phyloP scores from a whole-genome alignment of 2,329 filamentous ascomycete genomes.

The Penicillium sp. region DNA sequence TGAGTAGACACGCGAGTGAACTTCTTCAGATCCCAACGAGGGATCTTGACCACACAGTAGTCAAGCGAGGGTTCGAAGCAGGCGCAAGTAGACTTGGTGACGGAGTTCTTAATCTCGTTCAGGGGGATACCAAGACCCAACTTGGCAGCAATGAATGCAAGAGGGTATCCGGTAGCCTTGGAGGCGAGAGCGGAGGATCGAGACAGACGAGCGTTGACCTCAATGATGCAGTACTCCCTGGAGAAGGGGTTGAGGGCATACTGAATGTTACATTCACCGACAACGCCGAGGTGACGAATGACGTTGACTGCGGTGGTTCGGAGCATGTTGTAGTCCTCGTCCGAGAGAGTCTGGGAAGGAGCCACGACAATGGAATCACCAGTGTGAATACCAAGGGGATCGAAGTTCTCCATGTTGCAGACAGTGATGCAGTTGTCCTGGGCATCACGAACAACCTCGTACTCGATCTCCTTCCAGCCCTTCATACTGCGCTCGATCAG shows the following conservation, averaged over 20 bases:
- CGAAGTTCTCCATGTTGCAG: conserved; percentile 99
- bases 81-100: conserved; percentile 92
- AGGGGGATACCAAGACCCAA: conserved; percentile 90
- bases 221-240: conserved; percentile 96
- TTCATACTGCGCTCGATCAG: conserved; percentile 99
- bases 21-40: conserved; percentile 98
- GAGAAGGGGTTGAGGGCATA: conserved; percentile 96
- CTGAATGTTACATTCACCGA: conserved; percentile 98
- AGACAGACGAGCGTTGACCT: conserved; percentile 95
- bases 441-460: conserved; percentile 93
- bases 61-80: conserved; percentile 98
- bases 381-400: conserved; percentile 95
- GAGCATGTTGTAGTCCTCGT: conserved; percentile 99
- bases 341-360: conserved; percentile 91
- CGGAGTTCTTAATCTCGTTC: conserved; percentile 94
- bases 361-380: conserved; percentile 98
- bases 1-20: conserved; percentile 95
- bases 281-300: conserved; percentile 92
- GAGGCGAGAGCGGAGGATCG: conserved; percentile 93
- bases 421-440: conserved; percentile 99
- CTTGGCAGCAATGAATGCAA: conserved; percentile 96
- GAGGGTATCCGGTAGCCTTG: conserved; percentile 93
- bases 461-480: conserved; percentile 99
- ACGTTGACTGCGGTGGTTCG: conserved; percentile 96
- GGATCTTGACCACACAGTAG: conserved; percentile 98